Evolutionary conservation across 2,329 filamentous ascomycete genomes (phyloP).

Genomic region (Cercospora citrullina): DNA sequence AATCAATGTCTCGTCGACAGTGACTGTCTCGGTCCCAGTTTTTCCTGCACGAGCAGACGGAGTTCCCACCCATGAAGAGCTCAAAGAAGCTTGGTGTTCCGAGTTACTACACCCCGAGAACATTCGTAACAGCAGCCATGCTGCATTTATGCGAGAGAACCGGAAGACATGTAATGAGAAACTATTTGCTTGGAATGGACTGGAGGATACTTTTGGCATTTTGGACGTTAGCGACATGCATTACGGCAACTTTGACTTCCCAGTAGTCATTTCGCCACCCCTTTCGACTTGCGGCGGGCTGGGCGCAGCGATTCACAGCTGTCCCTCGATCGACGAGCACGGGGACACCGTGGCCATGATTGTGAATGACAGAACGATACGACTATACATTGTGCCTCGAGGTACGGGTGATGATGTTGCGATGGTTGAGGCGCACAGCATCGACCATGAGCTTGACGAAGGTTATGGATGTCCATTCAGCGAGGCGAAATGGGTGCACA

Average conservation of each 20-base stretch:
- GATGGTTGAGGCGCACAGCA: constrained; percentile 40
- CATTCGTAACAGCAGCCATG: constrained; percentile 42
- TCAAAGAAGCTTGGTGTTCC: constrained; percentile 43
- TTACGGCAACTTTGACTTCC: constrained; percentile 41
- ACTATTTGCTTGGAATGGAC: constrained; percentile 42
- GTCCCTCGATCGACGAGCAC: constrained; percentile 40
- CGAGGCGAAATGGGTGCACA: constrained; percentile 41
- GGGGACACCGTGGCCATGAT: constrained; percentile 42
- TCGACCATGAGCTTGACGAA: constrained; percentile 42
- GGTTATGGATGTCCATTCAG: constrained; percentile 42
- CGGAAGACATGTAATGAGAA: constrained; percentile 36
- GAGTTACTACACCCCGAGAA: constrained; percentile 42
- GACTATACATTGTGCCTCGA: constrained; percentile 40
- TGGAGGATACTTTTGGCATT: constrained; percentile 41
- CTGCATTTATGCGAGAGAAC: constrained; percentile 39
- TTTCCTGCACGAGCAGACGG: constrained; percentile 36
- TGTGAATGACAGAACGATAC: constrained; percentile 41
- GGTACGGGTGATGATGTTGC: constrained; percentile 33
- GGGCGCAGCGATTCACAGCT: constrained; percentile 41
- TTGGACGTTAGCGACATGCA: constrained; percentile 38
- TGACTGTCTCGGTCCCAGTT: constrained; percentile 40
- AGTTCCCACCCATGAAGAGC: constrained; percentile 38
- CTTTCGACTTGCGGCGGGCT: constrained; percentile 41
- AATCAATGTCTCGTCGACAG: constrained; percentile 40
- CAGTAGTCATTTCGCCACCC: constrained; percentile 41